Conservation (phyloP, 2,329 filamentous ascomycete genomes). For the Colletotrichum agaves region DNA sequence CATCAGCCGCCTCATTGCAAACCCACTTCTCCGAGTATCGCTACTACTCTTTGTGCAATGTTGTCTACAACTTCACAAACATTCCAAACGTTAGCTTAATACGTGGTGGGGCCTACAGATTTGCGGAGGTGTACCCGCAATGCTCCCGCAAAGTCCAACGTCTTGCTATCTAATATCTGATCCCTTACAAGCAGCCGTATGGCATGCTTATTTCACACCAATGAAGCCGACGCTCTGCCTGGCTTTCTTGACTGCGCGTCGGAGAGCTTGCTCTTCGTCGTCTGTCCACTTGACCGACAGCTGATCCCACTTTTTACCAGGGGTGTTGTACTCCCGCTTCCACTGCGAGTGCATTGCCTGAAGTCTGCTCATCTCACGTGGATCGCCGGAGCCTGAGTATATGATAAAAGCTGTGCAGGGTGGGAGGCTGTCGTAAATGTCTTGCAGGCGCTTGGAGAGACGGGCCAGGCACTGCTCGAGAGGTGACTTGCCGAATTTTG, state of each 20-base stretch:
- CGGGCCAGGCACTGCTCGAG: conserved; percentile 59
- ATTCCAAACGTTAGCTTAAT: too few species aligned
- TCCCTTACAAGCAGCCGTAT: not conserved
- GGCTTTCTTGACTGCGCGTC: conserved; percentile 65
- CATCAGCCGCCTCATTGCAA: conserved; percentile 5
- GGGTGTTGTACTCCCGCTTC: conserved; percentile 72
- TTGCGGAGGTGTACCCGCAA: too few species aligned
- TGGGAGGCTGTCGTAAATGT: conserved; percentile 68
- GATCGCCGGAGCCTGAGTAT: conserved; percentile 74
- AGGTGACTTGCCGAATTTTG: conserved; percentile 41
- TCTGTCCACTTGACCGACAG: conserved; percentile 76
- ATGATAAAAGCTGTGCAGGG: conserved; percentile 74
- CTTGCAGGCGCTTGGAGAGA: conserved; percentile 61
- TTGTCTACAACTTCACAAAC: too few species aligned
- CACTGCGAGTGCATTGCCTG: conserved; percentile 70
- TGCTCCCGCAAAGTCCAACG: not conserved
- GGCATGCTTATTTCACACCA: conserved; percentile 66
- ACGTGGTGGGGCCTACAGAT: too few species aligned
- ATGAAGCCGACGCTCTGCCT: conserved; percentile 73
- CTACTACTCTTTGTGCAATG: too few species aligned
- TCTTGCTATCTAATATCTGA: not conserved
- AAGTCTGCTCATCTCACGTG: conserved; percentile 72
- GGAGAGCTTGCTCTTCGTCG: conserved; percentile 70
- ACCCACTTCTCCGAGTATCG: not conserved
- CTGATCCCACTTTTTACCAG: conserved; percentile 73